Evolutionary conservation across 768 basidiomycete species (phyloP), one percentile per base, ranked within the genome.

Genomic region (Pholiota microspora): DNA sequence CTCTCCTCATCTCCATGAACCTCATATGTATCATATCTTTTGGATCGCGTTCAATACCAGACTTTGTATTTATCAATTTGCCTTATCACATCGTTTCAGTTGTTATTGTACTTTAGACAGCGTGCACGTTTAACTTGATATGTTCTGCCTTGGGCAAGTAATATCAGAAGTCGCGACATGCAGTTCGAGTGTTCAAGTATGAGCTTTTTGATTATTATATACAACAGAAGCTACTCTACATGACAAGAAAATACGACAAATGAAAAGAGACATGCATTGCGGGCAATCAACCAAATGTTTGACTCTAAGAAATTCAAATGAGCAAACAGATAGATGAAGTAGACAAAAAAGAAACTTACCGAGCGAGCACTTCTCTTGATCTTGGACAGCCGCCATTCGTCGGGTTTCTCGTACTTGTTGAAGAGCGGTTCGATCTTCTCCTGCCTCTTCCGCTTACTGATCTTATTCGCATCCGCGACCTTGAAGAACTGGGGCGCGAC

Each of bases 401-500:
- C 92, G 29, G 90, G 85, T 66, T 93, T 92, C 76, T 94, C 92
- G 71, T 90, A 94, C 69, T 96, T 94, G 79, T 98, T 97, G 76
- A 72, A 97, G 67, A 98, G 70, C 7, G 96, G 96, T 67, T 96
- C 93, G 60, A 97, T 97, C 83, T 94, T 97, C 77, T 96, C 94
- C 69, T 94, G 89, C 71, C 81, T 85, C 79, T 97, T 98, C 61
- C 94, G 83, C 71, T 95, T 96, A 67, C 92, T 94, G 74, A 98
- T 96, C 73, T 97, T 98, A 75, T 94, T 95, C 50, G 85, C 90
- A 70, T 98, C 97, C 2, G 96, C 94, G 40, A 99, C 94, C 71
- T 92, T 92, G 88, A 98, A 99, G 80, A 97, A 98, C 56, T 95
- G 94, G 1, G 97, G 96, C 6, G 96, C 97, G 21, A 96, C 94